Conservation (phyloP, 2,329 filamentous ascomycete species). For the Neopestalotiopsis sp. region DNA sequence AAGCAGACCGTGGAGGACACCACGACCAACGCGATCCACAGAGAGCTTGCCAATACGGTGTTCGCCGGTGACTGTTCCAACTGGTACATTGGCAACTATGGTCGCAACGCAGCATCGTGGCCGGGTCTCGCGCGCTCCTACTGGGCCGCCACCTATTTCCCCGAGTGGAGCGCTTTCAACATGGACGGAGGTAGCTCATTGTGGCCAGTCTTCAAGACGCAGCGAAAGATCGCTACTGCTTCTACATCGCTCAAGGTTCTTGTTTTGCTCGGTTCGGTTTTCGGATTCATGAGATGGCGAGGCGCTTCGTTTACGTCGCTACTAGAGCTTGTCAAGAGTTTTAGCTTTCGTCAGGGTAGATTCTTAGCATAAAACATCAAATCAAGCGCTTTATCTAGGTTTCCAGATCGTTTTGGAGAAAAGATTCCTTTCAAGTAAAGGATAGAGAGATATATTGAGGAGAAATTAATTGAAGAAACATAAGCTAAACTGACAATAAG, state of each 20-base stretch:
- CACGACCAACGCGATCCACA: conserved; percentile 37
- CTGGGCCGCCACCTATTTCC: conserved; percentile 36
- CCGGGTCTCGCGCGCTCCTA: conserved; percentile 37
- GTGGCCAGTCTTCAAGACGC: background rate
- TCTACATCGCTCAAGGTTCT: background rate
- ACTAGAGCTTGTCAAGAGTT: background rate
- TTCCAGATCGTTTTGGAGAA: no score
- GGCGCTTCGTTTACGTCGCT: background rate
- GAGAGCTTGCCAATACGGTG: conserved; percentile 38
- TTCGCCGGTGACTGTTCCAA: conserved; percentile 45
- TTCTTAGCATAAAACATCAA: background rate
- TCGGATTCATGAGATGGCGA: background rate
- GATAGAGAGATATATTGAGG: no score
- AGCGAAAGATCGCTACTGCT: background rate
- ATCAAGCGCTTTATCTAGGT: no score
- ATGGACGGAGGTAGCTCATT: background rate
- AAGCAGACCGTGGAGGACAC: conserved; percentile 38
- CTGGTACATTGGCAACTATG: conserved; percentile 46
- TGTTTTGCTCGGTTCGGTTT: background rate
- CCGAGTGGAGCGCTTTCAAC: conserved; percentile 26
- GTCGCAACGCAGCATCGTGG: conserved; percentile 45
- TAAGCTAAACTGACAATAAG: no score
- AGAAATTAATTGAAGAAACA: no score
- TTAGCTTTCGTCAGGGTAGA: background rate
- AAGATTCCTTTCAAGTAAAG: no score